phyloP scores from a whole-genome alignment of 1,284 basidiomycete species.

The Vanrija humicola region DNA sequence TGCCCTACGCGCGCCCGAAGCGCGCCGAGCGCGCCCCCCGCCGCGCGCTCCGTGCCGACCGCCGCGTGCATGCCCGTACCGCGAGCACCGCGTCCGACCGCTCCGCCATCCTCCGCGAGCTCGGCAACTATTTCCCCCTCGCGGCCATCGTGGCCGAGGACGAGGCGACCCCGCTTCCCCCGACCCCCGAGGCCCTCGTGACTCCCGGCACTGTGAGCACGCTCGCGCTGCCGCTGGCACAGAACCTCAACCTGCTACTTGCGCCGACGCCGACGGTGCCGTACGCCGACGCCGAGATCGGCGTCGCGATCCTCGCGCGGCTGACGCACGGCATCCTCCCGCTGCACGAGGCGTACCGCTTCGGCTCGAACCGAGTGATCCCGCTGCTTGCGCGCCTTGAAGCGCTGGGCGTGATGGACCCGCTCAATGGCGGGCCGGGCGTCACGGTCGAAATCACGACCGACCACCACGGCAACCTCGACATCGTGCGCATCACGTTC shows the following conservation, averaged over 20 bases:
- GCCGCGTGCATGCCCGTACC: background rate
- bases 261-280: slow-evolving; percentile 22
- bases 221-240: slow-evolving; percentile 35
- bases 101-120: slow-evolving; percentile 20
- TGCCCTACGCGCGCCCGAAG: slow-evolving; percentile 21
- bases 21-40: background rate
- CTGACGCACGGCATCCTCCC: slow-evolving; percentile 31
- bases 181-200: slow-evolving; percentile 30
- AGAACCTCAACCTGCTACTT: slow-evolving; percentile 31
- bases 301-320: slow-evolving; percentile 29
- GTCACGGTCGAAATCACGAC: slow-evolving; percentile 6
- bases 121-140: slow-evolving; percentile 38
- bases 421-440: background rate
- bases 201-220: slow-evolving; percentile 31
- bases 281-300: slow-evolving; percentile 36
- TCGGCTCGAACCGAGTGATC: slow-evolving; percentile 26
- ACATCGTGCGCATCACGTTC: slow-evolving; percentile 35
- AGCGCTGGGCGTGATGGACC: slow-evolving; percentile 25
- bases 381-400: slow-evolving; percentile 37
- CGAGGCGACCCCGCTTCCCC: slow-evolving; percentile 19
- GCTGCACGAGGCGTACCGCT: slow-evolving; percentile 30
- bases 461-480: slow-evolving; percentile 25
- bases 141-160: slow-evolving; percentile 1
- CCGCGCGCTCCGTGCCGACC: background rate
- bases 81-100: too few relatives aligned